Base-by-base conservation (phyloP, 306 rosid genomes). In the Sindora glabra region DNA sequence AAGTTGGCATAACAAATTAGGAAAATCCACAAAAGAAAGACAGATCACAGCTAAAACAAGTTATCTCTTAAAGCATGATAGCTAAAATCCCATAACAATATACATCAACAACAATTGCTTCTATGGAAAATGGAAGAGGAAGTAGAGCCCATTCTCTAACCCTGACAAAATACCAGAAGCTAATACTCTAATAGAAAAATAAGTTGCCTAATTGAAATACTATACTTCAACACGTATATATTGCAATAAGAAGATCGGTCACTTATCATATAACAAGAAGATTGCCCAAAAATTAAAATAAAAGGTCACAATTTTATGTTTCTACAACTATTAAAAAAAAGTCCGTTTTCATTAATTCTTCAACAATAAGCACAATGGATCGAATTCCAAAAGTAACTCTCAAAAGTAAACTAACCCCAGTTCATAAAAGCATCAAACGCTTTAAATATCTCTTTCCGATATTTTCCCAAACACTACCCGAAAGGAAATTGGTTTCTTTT, bases 331-430 rank as follows among this genome's bases (percentile, higher is more conserved):
- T 47, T 48, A 27, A 48, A 19, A n/a, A 58, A 66, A 72, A 59
- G 69, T 39, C 33, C 73, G 45, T 48, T 75, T 72, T 78, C 68
- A 75, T 74, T 60, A 80, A 77, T 73, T 68, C 96, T 83, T 86
- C 84, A 67, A 50, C 53, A 74, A 69, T 67, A 83, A 72, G 67
- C 77, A 42, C 68, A 59, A 60, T 61, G 34, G 63, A 57, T 60
- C 21, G 56, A 80, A 71, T 69, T 74, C 55, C 48, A 56, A 62
- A 23, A 16, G 14, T n/a, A 67, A 71, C 38, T 71, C 46, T 14
- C 58, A 73, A 84, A 68, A 69, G 79, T 41, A 67, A 41, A 75
- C 47, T 70, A 57, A 61, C 73, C 69, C 74, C 75, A 62, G 58
- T 72, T 65, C 85, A 74, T 64, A 74, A 79, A 77, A 81, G 37